Base-by-base conservation (phyloP, 805 yeast species). In the Kodamaea restingae region DNA sequence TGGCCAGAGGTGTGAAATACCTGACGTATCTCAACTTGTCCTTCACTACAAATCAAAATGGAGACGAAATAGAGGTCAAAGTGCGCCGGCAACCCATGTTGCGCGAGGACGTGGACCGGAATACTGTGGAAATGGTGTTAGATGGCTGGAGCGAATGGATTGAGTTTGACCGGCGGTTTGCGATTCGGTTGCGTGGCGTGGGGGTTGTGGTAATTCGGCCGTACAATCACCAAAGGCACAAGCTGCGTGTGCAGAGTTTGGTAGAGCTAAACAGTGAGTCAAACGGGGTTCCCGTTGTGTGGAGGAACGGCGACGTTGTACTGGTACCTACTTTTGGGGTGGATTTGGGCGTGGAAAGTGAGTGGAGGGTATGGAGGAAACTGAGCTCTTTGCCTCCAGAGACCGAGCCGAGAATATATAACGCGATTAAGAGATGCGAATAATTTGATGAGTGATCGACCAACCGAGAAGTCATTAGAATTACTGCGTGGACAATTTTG, bases 101-200 rank as follows among this genome's bases (percentile, higher is more conserved):
- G 8, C 41, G 41, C 10, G 42, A 42, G 12, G 56, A 52, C 3
- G 14, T 33, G 12, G 20, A 10, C 14, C 26, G 29, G 7, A 35
- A 43, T 6, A 30, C 37, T 8, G 18, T 18, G 3, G 12, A 15
- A 2, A 2, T 34, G 4, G 17, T n/a, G 1, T 26, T 45, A 8
- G 15, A 29, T 8, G 41, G 50, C 0, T 48, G 62, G 54, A 38
- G 58, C n/a, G 48, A 52, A 1, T 63, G 71, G 67, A 18, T 54
- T 3, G 43, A 63, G 2, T 72, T 61, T 45, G 76, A 72, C 41
- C 55, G 63, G 38, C 49, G 73, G 34, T 68, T 54, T 38, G 67
- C 73, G 73, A 38, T 70, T 15, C 38, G 60, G 18, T 34, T 50
- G 24, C 46, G 7, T 14, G 39, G 33, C 4, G 17, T 18, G 12